phyloP scores from a whole-genome alignment of 2,329 filamentous ascomycete genomes.

The Elsinoe fawcettii region DNA sequence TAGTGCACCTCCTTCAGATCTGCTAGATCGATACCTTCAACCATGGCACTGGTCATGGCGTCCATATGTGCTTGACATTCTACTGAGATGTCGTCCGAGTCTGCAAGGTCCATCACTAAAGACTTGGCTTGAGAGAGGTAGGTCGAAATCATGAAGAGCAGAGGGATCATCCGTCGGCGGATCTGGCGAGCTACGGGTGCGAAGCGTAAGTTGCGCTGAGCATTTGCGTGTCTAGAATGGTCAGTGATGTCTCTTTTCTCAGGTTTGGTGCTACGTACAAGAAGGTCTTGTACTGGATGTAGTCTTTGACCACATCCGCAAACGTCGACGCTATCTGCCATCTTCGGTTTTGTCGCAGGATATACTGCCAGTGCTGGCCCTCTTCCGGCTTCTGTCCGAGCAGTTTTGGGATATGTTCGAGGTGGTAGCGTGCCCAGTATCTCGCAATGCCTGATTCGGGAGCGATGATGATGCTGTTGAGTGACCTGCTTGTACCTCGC shows the following conservation, averaged over 20 bases:
- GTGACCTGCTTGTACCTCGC: background rate
- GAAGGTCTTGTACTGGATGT: constrained; percentile 17
- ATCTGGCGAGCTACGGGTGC: constrained; percentile 13
- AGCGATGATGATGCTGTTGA: constrained; percentile 2
- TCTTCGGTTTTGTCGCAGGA: constrained; percentile 5
- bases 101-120: background rate
- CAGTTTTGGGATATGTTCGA: constrained; percentile 11
- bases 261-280: background rate
- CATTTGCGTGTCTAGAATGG: constrained; percentile 3
- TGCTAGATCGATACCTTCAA: constrained; percentile 1
- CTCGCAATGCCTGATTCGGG: constrained; percentile 9
- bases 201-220: constrained; percentile 13
- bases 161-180: constrained; percentile 11
- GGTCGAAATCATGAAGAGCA: constrained; percentile 10
- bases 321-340: constrained; percentile 11
- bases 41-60: constrained; percentile 6
- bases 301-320: constrained; percentile 12
- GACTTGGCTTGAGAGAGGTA: constrained; percentile 12
- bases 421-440: constrained; percentile 12
- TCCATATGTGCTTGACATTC: constrained; percentile 12
- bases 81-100: constrained; percentile 4
- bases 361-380: constrained; percentile 13
- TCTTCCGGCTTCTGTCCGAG: constrained; percentile 3
- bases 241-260: background rate
- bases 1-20: constrained; percentile 15